phyloP scores from a whole-genome alignment of 2,329 filamentous ascomycete species.

The Dryadomyces sulphureus region DNA sequence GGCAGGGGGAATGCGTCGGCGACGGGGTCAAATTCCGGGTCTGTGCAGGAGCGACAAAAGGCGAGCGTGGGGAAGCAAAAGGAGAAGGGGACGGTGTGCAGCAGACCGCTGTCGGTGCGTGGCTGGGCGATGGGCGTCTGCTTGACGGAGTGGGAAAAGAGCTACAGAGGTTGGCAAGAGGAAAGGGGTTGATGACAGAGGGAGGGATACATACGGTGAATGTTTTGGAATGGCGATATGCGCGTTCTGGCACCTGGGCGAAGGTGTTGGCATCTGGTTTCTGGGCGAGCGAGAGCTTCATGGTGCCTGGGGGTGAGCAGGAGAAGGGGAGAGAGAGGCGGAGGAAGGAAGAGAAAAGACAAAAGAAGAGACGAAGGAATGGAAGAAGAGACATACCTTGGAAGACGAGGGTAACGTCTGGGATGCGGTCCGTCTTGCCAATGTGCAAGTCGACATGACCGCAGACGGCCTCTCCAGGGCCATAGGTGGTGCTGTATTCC shows the following conservation, averaged over 20 bases:
- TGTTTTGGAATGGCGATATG: neutral
- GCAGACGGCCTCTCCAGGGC: conserved; percentile 1
- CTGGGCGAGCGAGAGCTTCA: neutral
- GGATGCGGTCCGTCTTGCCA: neutral
- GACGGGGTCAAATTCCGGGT: neutral
- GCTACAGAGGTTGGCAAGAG: neutral
- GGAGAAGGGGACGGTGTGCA: neutral
- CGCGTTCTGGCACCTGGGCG: neutral
- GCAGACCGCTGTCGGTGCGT: neutral
- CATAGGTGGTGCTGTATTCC: neutral
- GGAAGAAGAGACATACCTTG: neutral
- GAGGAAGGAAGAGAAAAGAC: neutral
- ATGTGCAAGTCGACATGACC: conserved; percentile 4
- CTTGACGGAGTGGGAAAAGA: neutral
- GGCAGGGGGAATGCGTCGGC: conserved; percentile 2
- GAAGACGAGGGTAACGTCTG: neutral
- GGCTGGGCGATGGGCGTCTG: neutral
- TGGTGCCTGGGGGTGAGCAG: neutral
- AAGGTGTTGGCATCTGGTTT: neutral
- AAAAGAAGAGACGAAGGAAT: too few relatives aligned
- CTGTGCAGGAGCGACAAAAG: neutral
- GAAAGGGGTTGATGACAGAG: neutral
- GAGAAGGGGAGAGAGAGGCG: neutral
- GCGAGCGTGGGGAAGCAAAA: neutral
- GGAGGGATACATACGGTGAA: neutral